phyloP scores from a whole-genome alignment of 345 rosid species.

The Gossypium longicalyx region DNA sequence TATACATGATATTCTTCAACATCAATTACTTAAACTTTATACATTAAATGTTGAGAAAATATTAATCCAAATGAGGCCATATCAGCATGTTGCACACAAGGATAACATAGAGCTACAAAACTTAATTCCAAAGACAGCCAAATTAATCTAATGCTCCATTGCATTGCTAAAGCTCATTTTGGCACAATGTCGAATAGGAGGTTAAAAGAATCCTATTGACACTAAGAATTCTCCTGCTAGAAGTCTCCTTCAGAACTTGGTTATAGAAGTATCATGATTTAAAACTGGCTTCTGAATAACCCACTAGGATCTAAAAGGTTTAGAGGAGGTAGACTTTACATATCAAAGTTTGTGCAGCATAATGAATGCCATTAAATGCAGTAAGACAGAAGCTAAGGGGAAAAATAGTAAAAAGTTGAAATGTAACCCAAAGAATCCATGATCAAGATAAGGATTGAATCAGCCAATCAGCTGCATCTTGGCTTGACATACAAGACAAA shows the following conservation, averaged over 20 bases:
- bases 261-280: background rate
- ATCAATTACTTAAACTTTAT: background rate
- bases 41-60: background rate
- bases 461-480: background rate
- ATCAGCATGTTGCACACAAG: constrained; percentile 1
- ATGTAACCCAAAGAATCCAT: background rate
- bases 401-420: background rate
- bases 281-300: background rate
- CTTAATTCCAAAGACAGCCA: background rate
- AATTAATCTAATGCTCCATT: background rate
- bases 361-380: background rate
- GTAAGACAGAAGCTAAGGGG: background rate
- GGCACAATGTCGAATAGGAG: background rate
- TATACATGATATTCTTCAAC: constrained; percentile 9
- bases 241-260: background rate
- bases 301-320: background rate
- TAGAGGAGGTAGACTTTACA: background rate
- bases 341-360: background rate
- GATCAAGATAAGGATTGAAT: background rate
- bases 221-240: background rate
- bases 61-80: background rate
- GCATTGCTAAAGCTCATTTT: background rate
- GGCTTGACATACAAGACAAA: background rate
- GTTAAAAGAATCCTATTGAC: background rate
- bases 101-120: background rate